Conservation (phyloP, 2,329 filamentous ascomycete species). For the Ceratocystis papillata region DNA sequence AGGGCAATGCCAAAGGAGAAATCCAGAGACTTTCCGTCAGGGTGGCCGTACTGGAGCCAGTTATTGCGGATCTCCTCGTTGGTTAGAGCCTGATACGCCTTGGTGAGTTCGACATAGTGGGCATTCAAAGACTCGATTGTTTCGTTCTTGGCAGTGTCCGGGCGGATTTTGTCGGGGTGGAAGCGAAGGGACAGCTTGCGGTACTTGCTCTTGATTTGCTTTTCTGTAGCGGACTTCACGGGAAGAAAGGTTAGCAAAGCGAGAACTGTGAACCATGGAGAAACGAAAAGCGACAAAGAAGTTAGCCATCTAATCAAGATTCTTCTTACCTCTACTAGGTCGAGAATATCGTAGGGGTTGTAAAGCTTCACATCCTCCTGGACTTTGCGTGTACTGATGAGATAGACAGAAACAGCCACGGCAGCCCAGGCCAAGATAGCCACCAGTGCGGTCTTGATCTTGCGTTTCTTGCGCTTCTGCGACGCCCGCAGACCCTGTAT, state of each 20-base stretch:
- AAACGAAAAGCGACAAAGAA: neutral
- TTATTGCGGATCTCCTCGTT: conserved; percentile 97
- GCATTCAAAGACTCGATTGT: conserved; percentile 76
- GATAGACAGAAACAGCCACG: conserved; percentile 84
- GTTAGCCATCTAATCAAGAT: conserved; percentile 25
- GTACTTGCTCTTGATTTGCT: conserved; percentile 85
- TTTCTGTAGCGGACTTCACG: conserved; percentile 64
- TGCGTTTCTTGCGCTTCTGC: conserved; percentile 81
- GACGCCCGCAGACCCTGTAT: conserved; percentile 73
- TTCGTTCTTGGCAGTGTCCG: conserved; percentile 77
- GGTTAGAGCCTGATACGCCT: conserved; percentile 95
- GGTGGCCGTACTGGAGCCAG: conserved; percentile 89
- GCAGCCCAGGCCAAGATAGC: conserved; percentile 68
- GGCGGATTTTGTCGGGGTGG: conserved; percentile 86
- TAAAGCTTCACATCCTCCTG: conserved; percentile 54
- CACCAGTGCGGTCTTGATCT: conserved; percentile 70
- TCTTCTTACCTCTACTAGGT: conserved; percentile 58
- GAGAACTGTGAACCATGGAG: neutral
- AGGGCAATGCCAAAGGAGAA: conserved; percentile 96
- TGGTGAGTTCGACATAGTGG: conserved; percentile 86
- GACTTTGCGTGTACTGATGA: conserved; percentile 52
- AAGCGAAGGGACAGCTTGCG: conserved; percentile 72
- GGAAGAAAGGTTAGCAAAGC: conserved; percentile 20
- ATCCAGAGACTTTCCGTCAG: conserved; percentile 85
- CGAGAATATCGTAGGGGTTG: conserved; percentile 94